Evolutionary conservation across 352 stramenopile species (phyloP).

Genomic region (Phytophthora pini): DNA sequence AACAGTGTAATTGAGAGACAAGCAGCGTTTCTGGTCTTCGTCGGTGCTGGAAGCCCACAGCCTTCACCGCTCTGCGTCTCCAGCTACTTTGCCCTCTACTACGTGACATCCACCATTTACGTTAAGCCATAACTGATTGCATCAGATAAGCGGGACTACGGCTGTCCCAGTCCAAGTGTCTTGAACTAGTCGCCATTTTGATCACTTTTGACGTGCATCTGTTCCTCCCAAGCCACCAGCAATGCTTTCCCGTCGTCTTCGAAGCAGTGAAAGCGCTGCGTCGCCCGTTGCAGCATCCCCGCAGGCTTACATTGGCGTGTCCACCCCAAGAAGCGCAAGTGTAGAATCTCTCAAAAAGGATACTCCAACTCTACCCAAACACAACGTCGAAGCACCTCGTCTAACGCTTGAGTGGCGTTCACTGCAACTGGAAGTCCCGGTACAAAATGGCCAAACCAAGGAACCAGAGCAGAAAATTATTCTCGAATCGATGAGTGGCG

Average conservation of each 20-base stretch:
- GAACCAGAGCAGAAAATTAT: slow-evolving; percentile 55
- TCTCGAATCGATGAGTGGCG: slow-evolving; percentile 53
- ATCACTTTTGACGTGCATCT: slow-evolving; percentile 10
- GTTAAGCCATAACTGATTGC: too few species aligned
- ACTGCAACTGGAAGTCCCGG: slow-evolving; percentile 34
- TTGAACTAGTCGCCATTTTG: slow-evolving; percentile 4
- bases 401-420: slow-evolving; percentile 49
- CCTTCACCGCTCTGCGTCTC: too few species aligned
- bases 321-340: slow-evolving; percentile 1
- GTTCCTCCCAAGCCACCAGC: background rate
- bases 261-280: slow-evolving; percentile 1
- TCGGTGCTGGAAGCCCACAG: too few species aligned
- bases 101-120: too few species aligned
- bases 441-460: slow-evolving; percentile 54
- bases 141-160: too few species aligned
- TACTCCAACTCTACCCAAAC: background rate
- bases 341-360: slow-evolving; percentile 13
- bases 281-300: slow-evolving; percentile 1
- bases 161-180: background rate
- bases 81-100: too few species aligned
- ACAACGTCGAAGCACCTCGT: slow-evolving; percentile 14
- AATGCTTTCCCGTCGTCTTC: slow-evolving; percentile 6
- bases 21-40: too few species aligned
- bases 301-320: slow-evolving; percentile 12
- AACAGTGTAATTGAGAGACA: too few species aligned